These are phyloP conservation scores for Cubamyces sp. DNA, from an alignment of 768 basidiomycete species.

Conservation along the genomic window DNA sequence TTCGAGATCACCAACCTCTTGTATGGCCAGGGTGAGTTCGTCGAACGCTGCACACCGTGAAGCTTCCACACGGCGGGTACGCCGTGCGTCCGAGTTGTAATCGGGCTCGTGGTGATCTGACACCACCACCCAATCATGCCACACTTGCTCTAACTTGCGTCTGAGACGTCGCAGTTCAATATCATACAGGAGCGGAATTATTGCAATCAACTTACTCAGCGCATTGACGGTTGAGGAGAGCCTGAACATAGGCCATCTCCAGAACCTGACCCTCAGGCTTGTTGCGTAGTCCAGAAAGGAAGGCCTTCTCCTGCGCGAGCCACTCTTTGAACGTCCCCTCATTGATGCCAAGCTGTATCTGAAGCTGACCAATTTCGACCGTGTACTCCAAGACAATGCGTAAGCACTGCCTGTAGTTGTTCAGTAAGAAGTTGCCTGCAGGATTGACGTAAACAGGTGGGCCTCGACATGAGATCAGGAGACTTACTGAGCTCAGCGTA, in stretches of 20 bases:
- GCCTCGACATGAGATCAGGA: not conserved
- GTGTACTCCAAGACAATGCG: not conserved
- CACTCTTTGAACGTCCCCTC: conserved; percentile 8
- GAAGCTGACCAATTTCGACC: not conserved
- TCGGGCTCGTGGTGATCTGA: not conserved
- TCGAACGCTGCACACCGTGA: not conserved
- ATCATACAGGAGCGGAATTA: not conserved
- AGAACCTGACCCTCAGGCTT: conserved; percentile 7
- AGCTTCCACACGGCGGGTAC: not conserved
- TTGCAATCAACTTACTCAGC: conserved; percentile 7
- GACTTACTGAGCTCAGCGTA: conserved; percentile 20
- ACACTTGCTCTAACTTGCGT: too few species aligned
- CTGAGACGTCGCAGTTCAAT: not conserved
- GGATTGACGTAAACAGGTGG: not conserved
- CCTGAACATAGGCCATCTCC: conserved; percentile 7
- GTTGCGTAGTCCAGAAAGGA: conserved; percentile 1
- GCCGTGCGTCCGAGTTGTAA: not conserved
- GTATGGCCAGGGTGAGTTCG: not conserved
- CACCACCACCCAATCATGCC: not conserved
- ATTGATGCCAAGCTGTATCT: conserved; percentile 1
- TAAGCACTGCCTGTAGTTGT: conserved; percentile 10
- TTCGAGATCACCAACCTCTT: conserved; percentile 1
- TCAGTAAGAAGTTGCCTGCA: conserved; percentile 6
- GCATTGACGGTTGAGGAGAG: not conserved
- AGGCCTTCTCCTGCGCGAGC: not conserved